Evolutionary conservation across 177 flowering plant genomes (phyloP).

Genomic region (Vitis hybrid): DNA sequence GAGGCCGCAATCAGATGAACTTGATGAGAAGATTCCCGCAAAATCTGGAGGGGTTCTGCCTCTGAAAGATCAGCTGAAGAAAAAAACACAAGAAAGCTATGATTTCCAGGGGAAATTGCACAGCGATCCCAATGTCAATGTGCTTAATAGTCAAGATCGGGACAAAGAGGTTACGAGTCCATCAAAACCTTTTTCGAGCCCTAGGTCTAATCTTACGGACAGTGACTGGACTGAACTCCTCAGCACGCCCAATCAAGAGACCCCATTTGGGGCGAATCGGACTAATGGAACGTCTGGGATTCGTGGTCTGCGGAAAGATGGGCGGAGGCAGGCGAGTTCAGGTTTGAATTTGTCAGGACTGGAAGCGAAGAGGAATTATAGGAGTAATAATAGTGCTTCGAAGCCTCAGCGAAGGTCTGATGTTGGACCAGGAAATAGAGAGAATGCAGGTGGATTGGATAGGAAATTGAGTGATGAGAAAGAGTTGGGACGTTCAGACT

Average conservation of each 20-base stretch:
- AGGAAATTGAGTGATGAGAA: constrained; percentile 38
- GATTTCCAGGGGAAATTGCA: constrained; percentile 25
- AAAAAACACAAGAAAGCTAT: constrained; percentile 36
- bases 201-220: constrained; percentile 45
- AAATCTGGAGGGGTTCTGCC: constrained; percentile 49
- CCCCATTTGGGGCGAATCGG: constrained; percentile 18
- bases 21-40: constrained; percentile 17
- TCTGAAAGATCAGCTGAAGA: constrained; percentile 87
- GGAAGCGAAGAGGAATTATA: constrained; percentile 37
- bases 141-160: not conserved
- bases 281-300: constrained; percentile 37
- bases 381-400: constrained; percentile 16
- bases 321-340: constrained; percentile 28
- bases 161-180: constrained; percentile 19
- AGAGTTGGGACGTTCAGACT: constrained; percentile 33
- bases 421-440: constrained; percentile 18
- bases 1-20: constrained; percentile 35
- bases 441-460: constrained; percentile 22
- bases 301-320: constrained; percentile 39
- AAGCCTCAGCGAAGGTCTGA: constrained; percentile 23
- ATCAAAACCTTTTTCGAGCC: constrained; percentile 7
- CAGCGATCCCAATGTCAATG: constrained; percentile 19
- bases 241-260: constrained; percentile 38
- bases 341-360: constrained; percentile 16
- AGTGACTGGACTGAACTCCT: constrained; percentile 90